Percentiles rank a stretch among this genome's conserved stretches.
Evolutionary conservation across 257 asterid genomes (phyloP).

Genomic region (Scutellaria minor): DNA sequence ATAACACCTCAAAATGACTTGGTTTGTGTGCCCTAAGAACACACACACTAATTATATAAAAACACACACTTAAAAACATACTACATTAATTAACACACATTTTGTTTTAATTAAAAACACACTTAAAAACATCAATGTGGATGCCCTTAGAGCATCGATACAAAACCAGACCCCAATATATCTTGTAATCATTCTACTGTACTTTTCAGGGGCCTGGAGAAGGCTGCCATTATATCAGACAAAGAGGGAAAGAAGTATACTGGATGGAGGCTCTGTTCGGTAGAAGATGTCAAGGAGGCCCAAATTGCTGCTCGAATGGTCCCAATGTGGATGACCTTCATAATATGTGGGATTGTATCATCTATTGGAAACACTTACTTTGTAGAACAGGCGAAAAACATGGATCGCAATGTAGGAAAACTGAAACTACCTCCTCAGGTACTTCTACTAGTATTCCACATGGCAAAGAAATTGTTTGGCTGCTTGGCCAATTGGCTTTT

Average conservation of each 20-base stretch:
- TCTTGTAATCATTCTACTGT: background rate
- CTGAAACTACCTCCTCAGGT: constrained; percentile 40
- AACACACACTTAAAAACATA: no score
- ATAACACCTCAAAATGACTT: no score
- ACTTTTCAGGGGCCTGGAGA: constrained; percentile 53
- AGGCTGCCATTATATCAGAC: constrained; percentile 52
- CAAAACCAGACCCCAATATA: no score
- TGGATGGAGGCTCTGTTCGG: constrained; percentile 33
- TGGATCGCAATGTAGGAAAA: constrained; percentile 42
- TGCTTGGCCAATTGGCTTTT: background rate
- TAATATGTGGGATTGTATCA: constrained; percentile 46
- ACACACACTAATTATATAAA: no score
- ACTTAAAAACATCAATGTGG: no score
- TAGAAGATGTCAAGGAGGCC: constrained; percentile 39
- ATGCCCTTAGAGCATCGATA: background rate
- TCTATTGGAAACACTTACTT: constrained; percentile 53
- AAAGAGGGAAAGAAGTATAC: background rate
- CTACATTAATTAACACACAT: no score
- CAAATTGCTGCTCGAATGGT: constrained; percentile 37
- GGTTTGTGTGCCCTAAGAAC: no score
- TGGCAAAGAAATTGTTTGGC: background rate
- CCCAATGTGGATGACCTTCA: constrained; percentile 48
- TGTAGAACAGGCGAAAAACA: constrained; percentile 43
- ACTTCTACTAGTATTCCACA: constrained; percentile 31
- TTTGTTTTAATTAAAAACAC: no score